Conservation (phyloP, 805 yeast species). For the Metschnikowia picachoensis region DNA sequence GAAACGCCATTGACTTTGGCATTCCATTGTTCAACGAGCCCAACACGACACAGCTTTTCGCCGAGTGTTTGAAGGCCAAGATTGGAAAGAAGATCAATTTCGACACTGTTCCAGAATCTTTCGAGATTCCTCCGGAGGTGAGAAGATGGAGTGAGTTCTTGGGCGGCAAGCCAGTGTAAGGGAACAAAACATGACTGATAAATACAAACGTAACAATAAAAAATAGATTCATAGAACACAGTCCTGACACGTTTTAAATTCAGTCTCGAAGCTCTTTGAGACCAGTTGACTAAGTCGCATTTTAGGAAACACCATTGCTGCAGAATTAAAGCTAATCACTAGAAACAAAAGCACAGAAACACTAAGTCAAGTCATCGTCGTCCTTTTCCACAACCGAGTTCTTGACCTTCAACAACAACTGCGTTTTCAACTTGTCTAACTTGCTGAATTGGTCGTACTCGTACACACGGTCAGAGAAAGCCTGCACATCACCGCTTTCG, state of each 20-base stretch:
- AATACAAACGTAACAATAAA: background rate
- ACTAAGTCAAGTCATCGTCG: constrained; percentile 50
- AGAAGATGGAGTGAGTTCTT: constrained; percentile 95
- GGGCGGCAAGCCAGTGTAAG: constrained; percentile 80
- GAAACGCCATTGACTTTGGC: constrained; percentile 98
- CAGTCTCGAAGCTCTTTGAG: too few species aligned
- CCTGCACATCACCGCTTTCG: constrained; percentile 74
- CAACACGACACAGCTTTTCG: constrained; percentile 82
- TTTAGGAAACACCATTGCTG: too few species aligned
- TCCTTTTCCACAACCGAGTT: constrained; percentile 66
- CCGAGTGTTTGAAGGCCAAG: constrained; percentile 73
- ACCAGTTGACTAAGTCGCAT: too few species aligned
- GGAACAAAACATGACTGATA: background rate
- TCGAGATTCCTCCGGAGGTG: constrained; percentile 78
- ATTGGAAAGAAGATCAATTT: constrained; percentile 53
- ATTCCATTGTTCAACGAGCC: constrained; percentile 97
- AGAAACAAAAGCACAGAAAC: too few species aligned
- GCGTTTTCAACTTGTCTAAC: constrained; percentile 88
- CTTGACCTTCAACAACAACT: constrained; percentile 77
- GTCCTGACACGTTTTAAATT: too few species aligned
- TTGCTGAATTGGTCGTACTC: constrained; percentile 85
- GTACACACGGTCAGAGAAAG: constrained; percentile 66
- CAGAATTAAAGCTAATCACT: too few species aligned
- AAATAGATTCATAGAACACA: background rate
- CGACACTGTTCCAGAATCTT: constrained; percentile 35